These are phyloP conservation scores for Schizochytrium sp. DNA, from an alignment of 108 stramenopile species.

Conservation along the genomic window DNA sequence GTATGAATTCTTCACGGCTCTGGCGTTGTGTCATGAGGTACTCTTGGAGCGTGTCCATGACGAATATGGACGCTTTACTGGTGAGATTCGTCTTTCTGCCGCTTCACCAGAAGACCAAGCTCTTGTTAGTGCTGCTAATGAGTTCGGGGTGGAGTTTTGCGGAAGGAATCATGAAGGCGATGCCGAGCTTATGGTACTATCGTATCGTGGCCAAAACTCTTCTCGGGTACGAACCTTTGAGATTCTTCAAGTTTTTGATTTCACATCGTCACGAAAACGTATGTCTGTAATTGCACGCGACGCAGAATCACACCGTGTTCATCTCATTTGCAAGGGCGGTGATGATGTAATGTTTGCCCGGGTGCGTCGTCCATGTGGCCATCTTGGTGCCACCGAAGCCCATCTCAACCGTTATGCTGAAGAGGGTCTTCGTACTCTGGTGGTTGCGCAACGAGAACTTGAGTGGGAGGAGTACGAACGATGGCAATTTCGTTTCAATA, in stretches of 20 bases:
- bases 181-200: background rate
- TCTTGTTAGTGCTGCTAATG: constrained; percentile 72
- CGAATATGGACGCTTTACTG: constrained; percentile 42
- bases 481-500: constrained; percentile 61
- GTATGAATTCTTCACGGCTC: constrained; percentile 70
- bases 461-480: background rate
- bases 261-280: constrained; percentile 70
- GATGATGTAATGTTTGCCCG: constrained; percentile 70
- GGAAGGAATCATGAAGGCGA: constrained; percentile 62
- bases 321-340: constrained; percentile 74
- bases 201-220: background rate
- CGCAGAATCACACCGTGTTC: constrained; percentile 62
- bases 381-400: background rate
- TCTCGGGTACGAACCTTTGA: constrained; percentile 31
- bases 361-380: background rate
- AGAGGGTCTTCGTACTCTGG: constrained; percentile 76
- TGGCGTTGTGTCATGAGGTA: constrained; percentile 76
- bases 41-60: constrained; percentile 71
- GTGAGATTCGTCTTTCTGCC: constrained; percentile 65
- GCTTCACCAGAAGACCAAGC: constrained; percentile 79
- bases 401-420: constrained; percentile 70
- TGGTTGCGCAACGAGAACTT: constrained; percentile 68
- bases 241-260: constrained; percentile 68
- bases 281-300: constrained; percentile 71
- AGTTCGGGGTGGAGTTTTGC: constrained; percentile 73